Conservation (phyloP, 108 stramenopile genomes). For the Aureococcus anophagefferens region DNA sequence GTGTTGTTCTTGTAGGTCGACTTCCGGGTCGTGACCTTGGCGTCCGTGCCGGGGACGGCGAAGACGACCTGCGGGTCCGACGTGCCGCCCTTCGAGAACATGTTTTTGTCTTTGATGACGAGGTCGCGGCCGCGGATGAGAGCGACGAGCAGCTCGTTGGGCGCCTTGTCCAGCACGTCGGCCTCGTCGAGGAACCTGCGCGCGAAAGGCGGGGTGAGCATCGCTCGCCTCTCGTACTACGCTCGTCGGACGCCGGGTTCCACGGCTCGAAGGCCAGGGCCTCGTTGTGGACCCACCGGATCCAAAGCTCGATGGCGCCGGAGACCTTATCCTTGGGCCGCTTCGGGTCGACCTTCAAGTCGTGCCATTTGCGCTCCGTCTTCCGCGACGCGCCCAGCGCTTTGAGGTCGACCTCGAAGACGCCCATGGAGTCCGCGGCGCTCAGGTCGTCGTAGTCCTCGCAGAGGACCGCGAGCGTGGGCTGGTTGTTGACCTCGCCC, state of each 20-base stretch:
- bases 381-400: neutral
- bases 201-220: neutral
- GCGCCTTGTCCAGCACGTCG: too few species aligned
- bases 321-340: neutral
- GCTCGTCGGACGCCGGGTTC: neutral
- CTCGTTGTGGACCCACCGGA: neutral
- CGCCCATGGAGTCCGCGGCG: conserved; percentile 7
- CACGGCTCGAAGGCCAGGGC: neutral
- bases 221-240: neutral
- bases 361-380: neutral
- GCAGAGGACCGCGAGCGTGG: neutral
- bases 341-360: neutral
- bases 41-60: neutral
- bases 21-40: neutral
- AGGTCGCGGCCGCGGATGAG: conserved; percentile 11
- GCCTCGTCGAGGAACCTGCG: conserved; percentile 4
- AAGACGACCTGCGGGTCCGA: neutral
- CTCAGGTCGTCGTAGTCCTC: conserved; percentile 9
- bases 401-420: neutral
- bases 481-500: too few species aligned
- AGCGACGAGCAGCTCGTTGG: conserved; percentile 7
- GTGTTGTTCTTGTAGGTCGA: conserved; percentile 2
- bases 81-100: conserved; percentile 11
- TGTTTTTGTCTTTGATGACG: conserved; percentile 6
- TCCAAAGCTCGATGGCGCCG: neutral